Evolutionary conservation across 2,329 filamentous ascomycete species (phyloP).

Genomic region (Tolypocladium paradoxum): DNA sequence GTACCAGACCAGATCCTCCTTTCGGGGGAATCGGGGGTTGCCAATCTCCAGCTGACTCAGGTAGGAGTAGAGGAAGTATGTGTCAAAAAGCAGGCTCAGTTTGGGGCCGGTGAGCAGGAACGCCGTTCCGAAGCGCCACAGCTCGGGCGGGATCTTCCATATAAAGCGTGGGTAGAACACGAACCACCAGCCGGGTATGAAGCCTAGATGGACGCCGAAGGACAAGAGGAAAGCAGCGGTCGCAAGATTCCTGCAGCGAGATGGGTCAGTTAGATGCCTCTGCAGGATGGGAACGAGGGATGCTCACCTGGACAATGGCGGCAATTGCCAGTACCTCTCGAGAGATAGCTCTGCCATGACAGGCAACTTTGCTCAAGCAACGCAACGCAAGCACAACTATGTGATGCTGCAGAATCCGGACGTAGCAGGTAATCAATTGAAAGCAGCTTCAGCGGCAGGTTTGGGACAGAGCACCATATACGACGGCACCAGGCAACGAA

Average conservation of each 20-base stretch:
- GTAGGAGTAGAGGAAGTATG: slow-evolving; percentile 69
- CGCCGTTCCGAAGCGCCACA: slow-evolving; percentile 30
- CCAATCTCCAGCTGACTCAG: slow-evolving; percentile 61
- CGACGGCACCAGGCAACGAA: slow-evolving; percentile 15
- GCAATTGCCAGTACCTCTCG: slow-evolving; percentile 28
- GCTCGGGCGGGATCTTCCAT: slow-evolving; percentile 36
- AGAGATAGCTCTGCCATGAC: slow-evolving; percentile 20
- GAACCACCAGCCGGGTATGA: slow-evolving; percentile 40
- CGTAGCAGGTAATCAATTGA: slow-evolving; percentile 7
- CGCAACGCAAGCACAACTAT: slow-evolving; percentile 1
- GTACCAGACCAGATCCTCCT: slow-evolving; percentile 75
- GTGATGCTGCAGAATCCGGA: background rate
- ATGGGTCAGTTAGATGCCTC: slow-evolving; percentile 9
- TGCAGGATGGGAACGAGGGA: background rate
- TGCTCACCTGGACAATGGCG: slow-evolving; percentile 31
- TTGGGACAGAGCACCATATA: slow-evolving; percentile 9
- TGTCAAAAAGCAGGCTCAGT: slow-evolving; percentile 54
- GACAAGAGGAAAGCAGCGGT: slow-evolving; percentile 52
- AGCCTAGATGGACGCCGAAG: slow-evolving; percentile 41
- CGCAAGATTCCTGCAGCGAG: slow-evolving; percentile 51
- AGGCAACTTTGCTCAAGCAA: slow-evolving; percentile 19
- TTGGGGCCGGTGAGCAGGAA: slow-evolving; percentile 29
- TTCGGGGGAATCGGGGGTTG: slow-evolving; percentile 60
- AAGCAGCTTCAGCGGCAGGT: slow-evolving; percentile 4
- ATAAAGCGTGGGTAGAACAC: slow-evolving; percentile 41